Conservation (phyloP, 306 rosid species). For the Canavalia gladiata region DNA sequence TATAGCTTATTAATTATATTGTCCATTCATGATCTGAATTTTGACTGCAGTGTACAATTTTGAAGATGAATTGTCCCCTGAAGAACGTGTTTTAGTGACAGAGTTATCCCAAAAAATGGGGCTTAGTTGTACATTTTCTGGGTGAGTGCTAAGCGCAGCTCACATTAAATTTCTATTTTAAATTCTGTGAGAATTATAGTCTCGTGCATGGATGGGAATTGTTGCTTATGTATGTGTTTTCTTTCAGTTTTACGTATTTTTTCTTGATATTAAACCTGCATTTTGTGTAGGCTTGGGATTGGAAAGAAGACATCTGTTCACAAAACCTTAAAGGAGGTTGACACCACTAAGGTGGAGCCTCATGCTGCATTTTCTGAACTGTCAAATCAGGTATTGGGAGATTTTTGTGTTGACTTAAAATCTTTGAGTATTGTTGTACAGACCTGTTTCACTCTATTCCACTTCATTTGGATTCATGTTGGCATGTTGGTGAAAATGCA, state of each 20-base stretch:
- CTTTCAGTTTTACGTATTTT: not conserved
- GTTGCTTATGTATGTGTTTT: not conserved
- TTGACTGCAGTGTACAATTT: constrained; percentile 66
- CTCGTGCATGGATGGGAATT: not conserved
- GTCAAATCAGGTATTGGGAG: constrained; percentile 49
- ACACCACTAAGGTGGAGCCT: constrained; percentile 11
- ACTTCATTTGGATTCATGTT: constrained; percentile 7
- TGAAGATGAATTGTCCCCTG: constrained; percentile 47
- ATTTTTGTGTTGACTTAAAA: not conserved
- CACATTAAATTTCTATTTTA: not conserved
- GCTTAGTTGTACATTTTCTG: constrained; percentile 68
- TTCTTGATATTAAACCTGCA: constrained; percentile 27
- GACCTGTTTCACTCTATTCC: not conserved
- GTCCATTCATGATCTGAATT: constrained; percentile 28
- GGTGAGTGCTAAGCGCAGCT: constrained; percentile 61
- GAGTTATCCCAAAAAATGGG: constrained; percentile 55
- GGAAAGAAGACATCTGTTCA: constrained; percentile 49
- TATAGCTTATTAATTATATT: not conserved
- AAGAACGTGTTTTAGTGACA: constrained; percentile 69
- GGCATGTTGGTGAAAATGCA: not conserved
- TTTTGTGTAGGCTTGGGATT: constrained; percentile 54
- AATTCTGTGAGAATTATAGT: constrained; percentile 12
- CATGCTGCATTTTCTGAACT: constrained; percentile 58
- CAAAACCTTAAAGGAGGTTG: constrained; percentile 52
- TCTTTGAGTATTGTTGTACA: not conserved